Evolutionary conservation across 768 basidiomycete genomes (phyloP).

Genomic region (Podaxis pistillaris): DNA sequence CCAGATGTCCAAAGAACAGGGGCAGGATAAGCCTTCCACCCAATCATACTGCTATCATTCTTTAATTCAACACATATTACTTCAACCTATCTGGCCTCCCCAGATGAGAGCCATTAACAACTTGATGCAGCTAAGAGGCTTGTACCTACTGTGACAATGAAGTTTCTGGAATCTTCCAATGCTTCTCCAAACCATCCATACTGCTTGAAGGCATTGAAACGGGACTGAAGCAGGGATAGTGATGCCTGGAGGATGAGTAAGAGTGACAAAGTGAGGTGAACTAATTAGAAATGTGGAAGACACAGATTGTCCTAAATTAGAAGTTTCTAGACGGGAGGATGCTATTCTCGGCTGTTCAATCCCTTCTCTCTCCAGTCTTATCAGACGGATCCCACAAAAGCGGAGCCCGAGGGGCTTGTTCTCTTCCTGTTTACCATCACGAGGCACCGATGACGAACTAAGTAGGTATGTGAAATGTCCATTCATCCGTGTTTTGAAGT

Average conservation of each 20-base stretch:
- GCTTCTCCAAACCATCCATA: constrained; percentile 30
- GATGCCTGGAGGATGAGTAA: background rate
- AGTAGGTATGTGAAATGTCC: background rate
- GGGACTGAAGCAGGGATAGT: background rate
- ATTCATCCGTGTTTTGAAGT: background rate
- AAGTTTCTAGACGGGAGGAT: background rate
- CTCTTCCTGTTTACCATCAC: background rate
- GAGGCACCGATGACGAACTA: background rate
- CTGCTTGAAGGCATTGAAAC: constrained; percentile 22
- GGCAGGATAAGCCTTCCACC: too few relatives aligned
- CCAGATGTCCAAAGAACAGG: too few relatives aligned
- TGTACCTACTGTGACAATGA: constrained; percentile 48
- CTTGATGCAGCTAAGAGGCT: constrained; percentile 67
- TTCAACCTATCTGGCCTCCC: too few relatives aligned
- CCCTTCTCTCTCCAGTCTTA: background rate
- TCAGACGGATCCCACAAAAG: background rate
- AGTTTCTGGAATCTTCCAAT: constrained; percentile 29
- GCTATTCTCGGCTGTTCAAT: background rate
- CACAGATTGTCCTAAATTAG: background rate
- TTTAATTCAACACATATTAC: too few relatives aligned
- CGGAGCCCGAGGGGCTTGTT: background rate
- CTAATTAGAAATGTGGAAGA: constrained; percentile 16
- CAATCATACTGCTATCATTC: too few relatives aligned
- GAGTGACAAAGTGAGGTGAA: background rate
- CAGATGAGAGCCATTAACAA: constrained; percentile 17